These are phyloP conservation scores for Corymbia maculata DNA, from an alignment of 345 rosid species.

Conservation along the genomic window DNA sequence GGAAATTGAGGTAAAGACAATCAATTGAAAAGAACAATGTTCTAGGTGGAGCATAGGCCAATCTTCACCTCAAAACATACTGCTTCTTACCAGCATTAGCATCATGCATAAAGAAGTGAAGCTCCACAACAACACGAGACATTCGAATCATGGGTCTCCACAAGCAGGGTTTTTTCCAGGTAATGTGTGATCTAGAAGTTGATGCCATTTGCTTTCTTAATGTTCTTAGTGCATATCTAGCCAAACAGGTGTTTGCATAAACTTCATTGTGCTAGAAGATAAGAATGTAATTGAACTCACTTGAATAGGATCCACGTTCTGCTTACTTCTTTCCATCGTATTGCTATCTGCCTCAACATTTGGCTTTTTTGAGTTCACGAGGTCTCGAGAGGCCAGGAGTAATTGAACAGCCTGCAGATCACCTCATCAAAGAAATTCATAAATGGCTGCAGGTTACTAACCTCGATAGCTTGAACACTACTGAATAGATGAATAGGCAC, in stretches of 20 bases:
- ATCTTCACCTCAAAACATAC: neutral
- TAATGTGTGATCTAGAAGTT: neutral
- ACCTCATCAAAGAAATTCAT: neutral
- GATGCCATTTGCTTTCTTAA: neutral
- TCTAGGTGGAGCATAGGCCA: neutral
- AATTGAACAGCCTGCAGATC: constrained; percentile 64
- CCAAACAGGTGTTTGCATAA: neutral
- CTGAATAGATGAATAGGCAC: neutral
- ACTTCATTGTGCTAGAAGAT: neutral
- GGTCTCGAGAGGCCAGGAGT: constrained; percentile 56
- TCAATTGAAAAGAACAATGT: neutral
- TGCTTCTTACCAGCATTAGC: neutral
- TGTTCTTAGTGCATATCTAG: neutral
- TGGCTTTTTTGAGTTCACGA: constrained; percentile 27
- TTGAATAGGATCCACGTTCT: constrained; percentile 56
- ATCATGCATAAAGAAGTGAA: neutral
- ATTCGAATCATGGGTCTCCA: neutral
- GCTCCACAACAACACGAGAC: too few species aligned
- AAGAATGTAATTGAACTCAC: constrained; percentile 21
- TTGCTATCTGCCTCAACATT: constrained; percentile 16
- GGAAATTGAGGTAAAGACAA: neutral
- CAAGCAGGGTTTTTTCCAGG: neutral
- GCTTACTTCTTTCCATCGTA: constrained; percentile 14
- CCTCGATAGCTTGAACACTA: neutral
- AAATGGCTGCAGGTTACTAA: neutral